phyloP scores from a whole-genome alignment of 2,329 filamentous ascomycete genomes.

The Magnaporthiopsis incrustans region DNA sequence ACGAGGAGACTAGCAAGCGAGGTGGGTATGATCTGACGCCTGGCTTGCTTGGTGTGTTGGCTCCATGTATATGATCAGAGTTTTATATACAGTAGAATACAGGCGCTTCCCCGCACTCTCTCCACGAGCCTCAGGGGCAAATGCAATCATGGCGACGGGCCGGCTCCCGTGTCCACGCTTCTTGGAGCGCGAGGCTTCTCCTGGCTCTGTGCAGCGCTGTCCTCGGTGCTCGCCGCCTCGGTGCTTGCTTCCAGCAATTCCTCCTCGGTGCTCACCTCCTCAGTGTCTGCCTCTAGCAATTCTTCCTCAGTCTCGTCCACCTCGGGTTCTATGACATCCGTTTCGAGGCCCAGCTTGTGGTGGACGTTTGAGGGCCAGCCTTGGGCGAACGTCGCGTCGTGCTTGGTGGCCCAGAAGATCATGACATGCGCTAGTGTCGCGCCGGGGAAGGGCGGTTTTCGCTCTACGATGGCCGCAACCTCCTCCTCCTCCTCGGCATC shows the following conservation, averaged over 20 bases:
- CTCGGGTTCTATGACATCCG: too few relatives aligned
- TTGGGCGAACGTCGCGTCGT: slow-evolving; percentile 37
- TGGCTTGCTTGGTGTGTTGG: neutral
- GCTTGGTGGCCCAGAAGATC: slow-evolving; percentile 43
- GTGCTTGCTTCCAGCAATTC: neutral
- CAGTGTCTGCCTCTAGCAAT: neutral
- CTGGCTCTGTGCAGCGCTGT: neutral
- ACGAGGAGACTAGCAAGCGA: neutral
- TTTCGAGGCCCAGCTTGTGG: slow-evolving; percentile 24
- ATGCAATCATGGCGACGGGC: neutral
- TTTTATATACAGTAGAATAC: slow-evolving; percentile 8
- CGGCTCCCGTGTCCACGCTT: neutral
- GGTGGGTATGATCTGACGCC: neutral
- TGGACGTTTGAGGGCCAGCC: slow-evolving; percentile 45
- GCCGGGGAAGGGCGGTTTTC: neutral
- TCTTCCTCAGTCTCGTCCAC: neutral
- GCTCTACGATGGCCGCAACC: neutral
- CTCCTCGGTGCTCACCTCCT: neutral
- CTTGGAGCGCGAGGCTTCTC: neutral
- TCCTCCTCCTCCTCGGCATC: slow-evolving; percentile 7
- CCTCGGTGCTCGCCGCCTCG: neutral
- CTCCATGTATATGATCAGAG: neutral
- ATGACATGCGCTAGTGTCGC: slow-evolving; percentile 25
- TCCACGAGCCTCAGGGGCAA: neutral
- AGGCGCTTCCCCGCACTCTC: neutral